These are phyloP conservation scores for Dioscorea dumetorum DNA, from an alignment of 106 monocot species.

Conservation along the genomic window DNA sequence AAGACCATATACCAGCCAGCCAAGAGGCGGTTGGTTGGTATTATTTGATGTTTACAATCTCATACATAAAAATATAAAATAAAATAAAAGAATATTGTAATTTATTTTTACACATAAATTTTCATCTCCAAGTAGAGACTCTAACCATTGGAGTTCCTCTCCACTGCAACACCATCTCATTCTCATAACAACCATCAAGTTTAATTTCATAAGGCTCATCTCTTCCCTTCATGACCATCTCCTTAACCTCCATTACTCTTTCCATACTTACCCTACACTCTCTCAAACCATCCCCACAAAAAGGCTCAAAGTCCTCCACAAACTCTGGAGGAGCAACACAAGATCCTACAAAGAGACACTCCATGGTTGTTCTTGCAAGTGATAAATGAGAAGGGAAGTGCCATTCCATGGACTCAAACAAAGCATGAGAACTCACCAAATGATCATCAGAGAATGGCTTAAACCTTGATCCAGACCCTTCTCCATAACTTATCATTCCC, in stretches of 20 bases:
- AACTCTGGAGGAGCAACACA: not conserved
- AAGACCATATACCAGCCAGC: too few species aligned
- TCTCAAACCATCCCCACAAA: not conserved
- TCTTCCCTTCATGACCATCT: slow-evolving; percentile 5
- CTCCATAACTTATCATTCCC: slow-evolving; percentile 5
- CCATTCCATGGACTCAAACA: slow-evolving; percentile 22
- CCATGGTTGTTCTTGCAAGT: slow-evolving; percentile 16
- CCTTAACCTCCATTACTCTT: slow-evolving; percentile 14
- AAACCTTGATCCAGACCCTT: not conserved
- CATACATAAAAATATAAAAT: too few species aligned
- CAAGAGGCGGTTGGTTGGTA: too few species aligned
- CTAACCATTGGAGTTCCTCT: slow-evolving; percentile 14
- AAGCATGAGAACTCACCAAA: slow-evolving; percentile 14
- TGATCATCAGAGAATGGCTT: slow-evolving; percentile 8
- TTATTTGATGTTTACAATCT: too few species aligned
- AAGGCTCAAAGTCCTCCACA: not conserved
- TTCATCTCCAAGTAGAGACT: slow-evolving; percentile 12
- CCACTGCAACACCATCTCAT: slow-evolving; percentile 21
- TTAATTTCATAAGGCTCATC: not conserved
- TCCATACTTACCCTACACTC: slow-evolving; percentile 4
- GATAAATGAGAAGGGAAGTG: slow-evolving; percentile 10
- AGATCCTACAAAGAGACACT: slow-evolving; percentile 7
- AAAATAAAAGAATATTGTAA: too few species aligned
- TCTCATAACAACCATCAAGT: not conserved
- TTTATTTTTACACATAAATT: too few species aligned